Base-by-base conservation (phyloP, 495 filamentous ascomycete genomes). In the Neurospora sp. region DNA sequence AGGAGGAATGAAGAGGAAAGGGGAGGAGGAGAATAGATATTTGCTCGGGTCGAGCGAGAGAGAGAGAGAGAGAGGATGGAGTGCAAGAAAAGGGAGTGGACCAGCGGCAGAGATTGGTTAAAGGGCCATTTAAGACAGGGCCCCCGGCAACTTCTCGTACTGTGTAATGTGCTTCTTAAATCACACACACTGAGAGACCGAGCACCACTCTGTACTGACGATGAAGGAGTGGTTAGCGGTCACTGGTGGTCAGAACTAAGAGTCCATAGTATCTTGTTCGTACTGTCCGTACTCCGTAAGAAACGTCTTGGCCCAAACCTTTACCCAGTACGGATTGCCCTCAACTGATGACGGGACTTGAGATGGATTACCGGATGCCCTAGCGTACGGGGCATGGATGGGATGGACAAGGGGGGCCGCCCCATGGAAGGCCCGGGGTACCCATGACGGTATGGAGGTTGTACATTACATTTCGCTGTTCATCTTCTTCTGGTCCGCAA, bases 41-140 rank as follows among this genome's bases (percentile, higher is more conserved):
- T 84, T 81, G 81, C 82, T 86, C 81, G 81, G 86, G 85, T 84
- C 22, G 53, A 65, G 27, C 22, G 53, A 65, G 53, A 9, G 53
- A 61, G 53, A 65, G 53, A 35, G 53, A 83, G 86, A 82, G 85
- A 84, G 87, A 84, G 81, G 85, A 85, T 83, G 82, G 78, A 81
- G 82, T 79, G 84, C 84, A 86, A 84, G 83, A 82, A 85, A 83
- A 83, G 83, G 84, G 84, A 85, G 81, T 83, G 84, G 82, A 85
- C 80, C 78, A 82, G 81, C 74, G 74, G 77, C 78, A 81, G 78
- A 81, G 79, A 81, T 82, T 85, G 83, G 83, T 82, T 81, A 79
- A 82, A 78, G 82, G 84, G 79, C 82, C 80, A 79, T 84, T 85
- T 85, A 86, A 86, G 83, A 85, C 84, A 84, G 77, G 81, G 75